A percentile compares a stretch with the other conserved stretches of the same genome.
Conservation (phyloP, 2,329 filamentous ascomycete genomes). For the Pleurostoma richardsiae region DNA sequence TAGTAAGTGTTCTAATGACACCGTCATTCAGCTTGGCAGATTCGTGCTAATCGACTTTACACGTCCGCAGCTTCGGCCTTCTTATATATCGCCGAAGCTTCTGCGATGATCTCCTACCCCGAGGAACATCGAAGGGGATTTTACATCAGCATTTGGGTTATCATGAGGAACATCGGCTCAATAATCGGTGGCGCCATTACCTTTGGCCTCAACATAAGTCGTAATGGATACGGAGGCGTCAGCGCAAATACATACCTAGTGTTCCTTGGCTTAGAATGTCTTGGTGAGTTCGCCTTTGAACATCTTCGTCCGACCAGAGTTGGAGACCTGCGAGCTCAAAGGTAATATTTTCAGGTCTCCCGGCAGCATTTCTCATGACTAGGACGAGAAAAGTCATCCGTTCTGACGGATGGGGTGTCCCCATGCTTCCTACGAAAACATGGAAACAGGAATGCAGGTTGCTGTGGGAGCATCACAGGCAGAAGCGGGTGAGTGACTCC, state of each 20-base stretch:
- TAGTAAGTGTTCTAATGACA: neutral
- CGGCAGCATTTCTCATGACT: neutral
- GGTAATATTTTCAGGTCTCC: neutral
- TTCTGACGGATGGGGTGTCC: neutral
- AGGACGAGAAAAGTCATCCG: neutral
- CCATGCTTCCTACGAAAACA: neutral
- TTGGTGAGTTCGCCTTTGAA: constrained; percentile 11
- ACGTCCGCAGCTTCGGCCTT: constrained; percentile 15
- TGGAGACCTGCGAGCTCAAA: no score
- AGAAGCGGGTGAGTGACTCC: neutral
- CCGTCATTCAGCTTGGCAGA: neutral
- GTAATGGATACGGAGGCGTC: constrained; percentile 15
- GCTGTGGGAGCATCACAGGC: neutral
- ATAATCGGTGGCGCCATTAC: constrained; percentile 27
- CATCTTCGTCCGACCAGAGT: no score
- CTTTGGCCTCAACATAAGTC: constrained; percentile 19
- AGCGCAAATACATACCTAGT: constrained; percentile 22
- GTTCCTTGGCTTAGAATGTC: constrained; percentile 17
- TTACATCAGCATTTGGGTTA: constrained; percentile 24
- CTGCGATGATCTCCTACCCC: constrained; percentile 29
- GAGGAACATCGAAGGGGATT: constrained; percentile 23
- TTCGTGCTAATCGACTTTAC: constrained; percentile 3
- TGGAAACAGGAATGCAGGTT: neutral
- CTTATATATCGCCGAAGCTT: constrained; percentile 26
- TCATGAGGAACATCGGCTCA: constrained; percentile 24